Conservation (phyloP, 1,139 yeast species). For the Citeromyces siamensis region DNA sequence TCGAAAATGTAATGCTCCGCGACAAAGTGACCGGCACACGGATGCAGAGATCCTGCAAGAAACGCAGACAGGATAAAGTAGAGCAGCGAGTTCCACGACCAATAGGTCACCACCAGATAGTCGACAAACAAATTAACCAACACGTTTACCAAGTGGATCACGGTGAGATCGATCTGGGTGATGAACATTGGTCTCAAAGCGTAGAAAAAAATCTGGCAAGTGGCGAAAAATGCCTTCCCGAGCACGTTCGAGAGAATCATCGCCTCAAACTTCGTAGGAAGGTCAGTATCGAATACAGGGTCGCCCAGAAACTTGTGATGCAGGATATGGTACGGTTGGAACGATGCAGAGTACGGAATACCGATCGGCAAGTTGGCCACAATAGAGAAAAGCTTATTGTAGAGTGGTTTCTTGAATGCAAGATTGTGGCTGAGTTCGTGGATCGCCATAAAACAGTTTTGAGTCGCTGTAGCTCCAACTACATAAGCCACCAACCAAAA, state of each 20-base stretch:
- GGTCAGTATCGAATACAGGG: conserved; percentile 70
- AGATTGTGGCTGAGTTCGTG: conserved; percentile 83
- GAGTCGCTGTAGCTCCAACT: conserved; percentile 79
- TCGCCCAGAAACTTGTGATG: conserved; percentile 94
- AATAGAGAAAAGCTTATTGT: conserved; percentile 69
- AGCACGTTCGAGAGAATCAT: conserved; percentile 58
- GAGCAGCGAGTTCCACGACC: conserved; percentile 54
- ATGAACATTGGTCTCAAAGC: conserved; percentile 86
- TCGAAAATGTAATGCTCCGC: conserved; percentile 83
- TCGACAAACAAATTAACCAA: conserved; percentile 49
- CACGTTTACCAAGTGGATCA: conserved; percentile 62
- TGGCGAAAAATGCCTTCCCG: conserved; percentile 86
- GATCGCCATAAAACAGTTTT: conserved; percentile 75
- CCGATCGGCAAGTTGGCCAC: conserved; percentile 80
- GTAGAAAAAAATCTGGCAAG: conserved; percentile 79
- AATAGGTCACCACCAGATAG: conserved; percentile 33
- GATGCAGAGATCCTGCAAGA: conserved; percentile 86
- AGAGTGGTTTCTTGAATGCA: conserved; percentile 68
- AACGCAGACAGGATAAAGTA: conserved; percentile 72
- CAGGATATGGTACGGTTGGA: conserved; percentile 83
- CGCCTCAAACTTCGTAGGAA: conserved; percentile 76
- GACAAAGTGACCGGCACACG: conserved; percentile 90
- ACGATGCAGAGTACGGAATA: conserved; percentile 81
- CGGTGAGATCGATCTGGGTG: conserved; percentile 62
- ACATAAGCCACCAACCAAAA: conserved; percentile 58